A percentile compares a stretch with the other conserved stretches of the same genome.
These are phyloP conservation scores for Pyronema domesticum DNA, from an alignment of 495 filamentous ascomycete species.

Conservation along the genomic window DNA sequence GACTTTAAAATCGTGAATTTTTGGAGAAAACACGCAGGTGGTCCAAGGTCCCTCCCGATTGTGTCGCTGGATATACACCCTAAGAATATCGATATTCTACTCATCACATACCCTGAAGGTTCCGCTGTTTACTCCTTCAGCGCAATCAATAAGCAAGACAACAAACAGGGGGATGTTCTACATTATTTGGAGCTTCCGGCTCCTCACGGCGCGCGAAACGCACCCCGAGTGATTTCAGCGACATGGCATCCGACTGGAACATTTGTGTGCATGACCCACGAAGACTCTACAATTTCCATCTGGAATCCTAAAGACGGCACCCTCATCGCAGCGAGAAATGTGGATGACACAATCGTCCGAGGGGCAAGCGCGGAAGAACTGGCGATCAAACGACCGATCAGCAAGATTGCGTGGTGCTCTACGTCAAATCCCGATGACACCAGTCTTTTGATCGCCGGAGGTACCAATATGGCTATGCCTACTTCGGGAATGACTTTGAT, in stretches of 20 bases:
- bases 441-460: slow-evolving; percentile 70
- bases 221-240: slow-evolving; percentile 59
- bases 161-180: slow-evolving; percentile 55
- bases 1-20: slow-evolving; percentile 67
- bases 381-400: slow-evolving; percentile 48
- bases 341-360: slow-evolving; percentile 54
- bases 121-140: slow-evolving; percentile 72
- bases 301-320: slow-evolving; percentile 92
- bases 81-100: slow-evolving; percentile 73
- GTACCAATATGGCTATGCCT: slow-evolving; percentile 41
- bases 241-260: slow-evolving; percentile 92
- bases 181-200: slow-evolving; percentile 72
- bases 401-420: slow-evolving; percentile 71
- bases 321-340: slow-evolving; percentile 62
- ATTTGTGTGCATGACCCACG: slow-evolving; percentile 72
- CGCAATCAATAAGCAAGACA: too few relatives aligned
- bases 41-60: slow-evolving; percentile 38
- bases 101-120: slow-evolving; percentile 76
- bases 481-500: slow-evolving; percentile 68
- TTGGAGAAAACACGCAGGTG: slow-evolving; percentile 50
- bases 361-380: slow-evolving; percentile 35
- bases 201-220: slow-evolving; percentile 71
- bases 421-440: slow-evolving; percentile 87
- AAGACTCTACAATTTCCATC: slow-evolving; percentile 75
- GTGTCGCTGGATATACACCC: slow-evolving; percentile 74